phyloP scores from a whole-genome alignment of 805 yeast species.

The Komagataella pastoris region DNA sequence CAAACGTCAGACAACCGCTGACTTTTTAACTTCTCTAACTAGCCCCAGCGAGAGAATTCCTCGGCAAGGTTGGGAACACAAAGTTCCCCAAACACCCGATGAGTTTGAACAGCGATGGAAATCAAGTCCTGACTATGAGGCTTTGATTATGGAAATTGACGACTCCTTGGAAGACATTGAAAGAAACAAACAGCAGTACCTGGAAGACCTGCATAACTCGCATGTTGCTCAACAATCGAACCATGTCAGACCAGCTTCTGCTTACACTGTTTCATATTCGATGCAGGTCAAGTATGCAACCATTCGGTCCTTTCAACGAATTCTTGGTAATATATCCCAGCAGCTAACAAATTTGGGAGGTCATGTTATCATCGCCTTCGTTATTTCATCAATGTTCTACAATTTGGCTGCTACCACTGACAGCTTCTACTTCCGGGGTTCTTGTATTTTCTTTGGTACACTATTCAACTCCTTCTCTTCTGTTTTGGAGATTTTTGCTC shows the following conservation, averaged over 20 bases:
- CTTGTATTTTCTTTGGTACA: constrained; percentile 21
- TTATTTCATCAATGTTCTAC: constrained; percentile 37
- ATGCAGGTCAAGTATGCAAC: constrained; percentile 34
- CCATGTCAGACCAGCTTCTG: constrained; percentile 24
- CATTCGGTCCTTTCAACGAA: constrained; percentile 29
- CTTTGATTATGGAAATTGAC: constrained; percentile 30
- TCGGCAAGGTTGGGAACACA: constrained; percentile 26
- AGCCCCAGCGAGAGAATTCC: constrained; percentile 33
- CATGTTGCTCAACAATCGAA: constrained; percentile 27
- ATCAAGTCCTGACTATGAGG: constrained; percentile 25
- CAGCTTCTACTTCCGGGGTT: constrained; percentile 29
- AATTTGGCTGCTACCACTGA: constrained; percentile 22
- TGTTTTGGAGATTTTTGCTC: constrained; percentile 26
- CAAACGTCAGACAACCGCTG: constrained; percentile 46
- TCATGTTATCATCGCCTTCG: constrained; percentile 30
- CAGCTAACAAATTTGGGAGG: constrained; percentile 22
- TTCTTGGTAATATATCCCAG: constrained; percentile 29
- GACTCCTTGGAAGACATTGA: constrained; percentile 7
- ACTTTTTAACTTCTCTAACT: constrained; percentile 42
- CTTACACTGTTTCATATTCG: constrained; percentile 29
- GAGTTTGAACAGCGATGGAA: constrained; percentile 42
- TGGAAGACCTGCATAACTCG: constrained; percentile 12
- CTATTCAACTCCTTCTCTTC: constrained; percentile 31
- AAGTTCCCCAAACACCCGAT: constrained; percentile 36
- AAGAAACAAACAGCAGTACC: constrained; percentile 9